These are phyloP conservation scores for Aristolochia contorta DNA, from an alignment of 164 flowering plant species.

Conservation along the genomic window DNA sequence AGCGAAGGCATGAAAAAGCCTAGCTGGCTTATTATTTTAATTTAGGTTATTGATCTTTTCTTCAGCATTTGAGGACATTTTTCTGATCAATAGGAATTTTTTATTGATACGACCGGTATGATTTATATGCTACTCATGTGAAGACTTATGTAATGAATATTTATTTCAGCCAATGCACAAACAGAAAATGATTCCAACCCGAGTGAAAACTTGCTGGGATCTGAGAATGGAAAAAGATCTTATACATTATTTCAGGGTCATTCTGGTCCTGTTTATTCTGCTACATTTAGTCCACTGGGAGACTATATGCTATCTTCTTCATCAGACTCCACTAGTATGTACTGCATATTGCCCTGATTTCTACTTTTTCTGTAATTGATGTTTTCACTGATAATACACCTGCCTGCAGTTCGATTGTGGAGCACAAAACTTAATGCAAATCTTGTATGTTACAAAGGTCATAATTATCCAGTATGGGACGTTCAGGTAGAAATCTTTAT, in stretches of 20 bases:
- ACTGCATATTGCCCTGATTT: conserved; percentile 1
- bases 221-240: conserved; percentile 52
- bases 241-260: conserved; percentile 89
- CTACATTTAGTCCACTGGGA: conserved; percentile 84
- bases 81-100: too few species aligned
- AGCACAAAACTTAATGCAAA: conserved; percentile 91
- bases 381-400: conserved; percentile 1
- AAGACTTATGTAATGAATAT: neutral
- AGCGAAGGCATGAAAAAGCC: too few species aligned
- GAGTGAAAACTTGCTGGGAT: conserved; percentile 30
- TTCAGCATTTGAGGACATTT: too few species aligned
- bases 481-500: conserved; percentile 57
- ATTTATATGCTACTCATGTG: too few species aligned
- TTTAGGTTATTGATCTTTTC: too few species aligned
- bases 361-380: neutral
- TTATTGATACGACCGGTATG: too few species aligned
- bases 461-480: conserved; percentile 98
- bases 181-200: conserved; percentile 52
- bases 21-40: too few species aligned
- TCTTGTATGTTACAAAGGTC: conserved; percentile 99
- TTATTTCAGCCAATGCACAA: conserved; percentile 52
- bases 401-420: conserved; percentile 81
- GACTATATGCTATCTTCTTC: conserved; percentile 92
- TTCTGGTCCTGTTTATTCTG: conserved; percentile 88
- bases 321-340: conserved; percentile 82